phyloP scores from a whole-genome alignment of 1,284 basidiomycete species.

The Ganoderma leucocontextum region DNA sequence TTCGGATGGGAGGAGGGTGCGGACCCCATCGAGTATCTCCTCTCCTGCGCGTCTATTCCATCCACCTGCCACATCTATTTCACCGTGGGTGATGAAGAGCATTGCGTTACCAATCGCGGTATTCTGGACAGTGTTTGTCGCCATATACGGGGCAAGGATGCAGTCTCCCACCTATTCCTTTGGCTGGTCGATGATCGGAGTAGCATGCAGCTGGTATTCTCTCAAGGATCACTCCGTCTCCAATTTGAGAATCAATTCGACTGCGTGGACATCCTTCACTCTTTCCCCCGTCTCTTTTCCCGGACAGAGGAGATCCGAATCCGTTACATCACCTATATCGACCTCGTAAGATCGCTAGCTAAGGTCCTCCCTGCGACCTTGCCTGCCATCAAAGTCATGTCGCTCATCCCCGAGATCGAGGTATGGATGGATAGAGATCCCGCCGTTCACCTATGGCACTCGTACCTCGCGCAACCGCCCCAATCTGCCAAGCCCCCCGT shows the following conservation, averaged over 20 bases:
- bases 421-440: background rate
- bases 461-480: no score
- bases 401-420: background rate
- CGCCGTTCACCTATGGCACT: no score
- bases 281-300: background rate
- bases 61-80: constrained; percentile 9
- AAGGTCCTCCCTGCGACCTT: background rate
- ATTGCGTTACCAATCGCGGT: background rate
- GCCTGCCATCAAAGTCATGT: background rate
- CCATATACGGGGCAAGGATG: background rate
- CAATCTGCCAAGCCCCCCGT: no score
- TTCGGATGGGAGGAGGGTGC: background rate
- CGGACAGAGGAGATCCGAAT: background rate
- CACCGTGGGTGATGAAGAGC: background rate
- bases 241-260: background rate
- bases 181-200: background rate
- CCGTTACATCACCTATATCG: no score
- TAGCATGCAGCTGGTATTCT: background rate
- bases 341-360: no score
- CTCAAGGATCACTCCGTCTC: background rate
- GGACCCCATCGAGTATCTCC: background rate
- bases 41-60: background rate
- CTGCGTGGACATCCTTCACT: background rate
- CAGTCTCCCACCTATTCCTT: background rate
- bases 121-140: background rate